Percentiles rank a stretch among this genome's conserved stretches.
Evolutionary conservation across 208 protist species (phyloP).

Genomic region (Trypanosoma grayi): DNA sequence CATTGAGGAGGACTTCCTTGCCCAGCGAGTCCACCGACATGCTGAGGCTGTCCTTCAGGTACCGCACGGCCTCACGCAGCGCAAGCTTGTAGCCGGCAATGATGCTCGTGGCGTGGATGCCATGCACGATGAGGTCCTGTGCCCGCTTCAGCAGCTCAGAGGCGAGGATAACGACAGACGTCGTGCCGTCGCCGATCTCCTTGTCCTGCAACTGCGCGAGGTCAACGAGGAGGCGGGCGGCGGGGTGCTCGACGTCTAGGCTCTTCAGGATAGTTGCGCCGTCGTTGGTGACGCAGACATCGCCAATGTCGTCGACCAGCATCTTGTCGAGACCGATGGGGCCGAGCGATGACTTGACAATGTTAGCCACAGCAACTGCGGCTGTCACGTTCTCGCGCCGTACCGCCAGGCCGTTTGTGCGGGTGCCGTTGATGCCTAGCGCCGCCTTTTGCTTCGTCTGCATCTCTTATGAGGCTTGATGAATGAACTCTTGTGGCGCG

Average conservation of each 20-base stretch:
- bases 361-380: slow-evolving; percentile 96
- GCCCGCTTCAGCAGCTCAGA: slow-evolving; percentile 98
- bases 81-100: slow-evolving; percentile 99
- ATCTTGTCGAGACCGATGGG: slow-evolving; percentile 99
- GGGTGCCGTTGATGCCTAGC: slow-evolving; percentile 94
- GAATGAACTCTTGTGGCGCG: too few species aligned
- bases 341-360: slow-evolving; percentile 99
- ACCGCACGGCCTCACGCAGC: slow-evolving; percentile 94
- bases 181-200: slow-evolving; percentile 99
- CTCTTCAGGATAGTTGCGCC: slow-evolving; percentile 97
- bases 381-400: slow-evolving; percentile 98
- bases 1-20: slow-evolving; percentile 96
- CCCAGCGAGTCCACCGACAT: slow-evolving; percentile 87
- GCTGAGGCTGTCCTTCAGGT: slow-evolving; percentile 92
- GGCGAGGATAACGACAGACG: slow-evolving; percentile 99
- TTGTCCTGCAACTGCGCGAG: slow-evolving; percentile 99
- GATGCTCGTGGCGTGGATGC: slow-evolving; percentile 99
- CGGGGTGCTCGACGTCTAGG: slow-evolving; percentile 94
- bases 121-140: slow-evolving; percentile 95
- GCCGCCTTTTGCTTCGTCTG: slow-evolving; percentile 86
- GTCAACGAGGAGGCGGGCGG: slow-evolving; percentile 97
- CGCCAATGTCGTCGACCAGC: slow-evolving; percentile 99
- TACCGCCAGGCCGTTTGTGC: slow-evolving; percentile 94
- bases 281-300: slow-evolving; percentile 99
- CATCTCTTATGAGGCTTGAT: too few species aligned